These are phyloP conservation scores for Clathrospora elynae DNA, from an alignment of 2,329 filamentous ascomycete species.

Conservation along the genomic window DNA sequence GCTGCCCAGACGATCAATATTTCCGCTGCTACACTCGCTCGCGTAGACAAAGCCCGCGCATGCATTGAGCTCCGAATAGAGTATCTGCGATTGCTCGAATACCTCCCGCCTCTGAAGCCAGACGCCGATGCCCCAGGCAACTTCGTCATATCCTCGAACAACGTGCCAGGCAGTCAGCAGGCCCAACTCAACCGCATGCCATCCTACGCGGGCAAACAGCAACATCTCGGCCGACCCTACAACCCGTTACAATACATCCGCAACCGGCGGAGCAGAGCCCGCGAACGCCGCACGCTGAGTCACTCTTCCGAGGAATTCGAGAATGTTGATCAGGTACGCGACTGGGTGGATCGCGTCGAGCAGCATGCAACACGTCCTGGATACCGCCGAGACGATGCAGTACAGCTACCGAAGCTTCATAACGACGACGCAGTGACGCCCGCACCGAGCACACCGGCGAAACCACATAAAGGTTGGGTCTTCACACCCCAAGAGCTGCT, in stretches of 20 bases:
- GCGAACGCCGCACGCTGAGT: conserved; percentile 76
- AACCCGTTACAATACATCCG: conserved; percentile 93
- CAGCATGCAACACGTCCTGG: conserved; percentile 48
- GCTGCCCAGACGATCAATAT: conserved; percentile 62
- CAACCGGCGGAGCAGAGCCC: conserved; percentile 81
- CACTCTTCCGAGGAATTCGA: conserved; percentile 77
- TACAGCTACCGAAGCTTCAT: conserved; percentile 42
- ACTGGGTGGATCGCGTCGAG: conserved; percentile 76
- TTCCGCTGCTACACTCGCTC: conserved; percentile 77
- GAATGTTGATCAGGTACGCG: conserved; percentile 70
- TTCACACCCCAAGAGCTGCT: conserved; percentile 83
- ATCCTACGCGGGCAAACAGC: conserved; percentile 45
- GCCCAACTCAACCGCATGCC: conserved; percentile 48
- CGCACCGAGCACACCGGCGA: conserved; percentile 62
- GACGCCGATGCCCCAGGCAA: conserved; percentile 51
- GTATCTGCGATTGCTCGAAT: conserved; percentile 78
- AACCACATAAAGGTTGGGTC: conserved; percentile 83
- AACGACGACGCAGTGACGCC: conserved; percentile 31
- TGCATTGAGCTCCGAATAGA: conserved; percentile 86
- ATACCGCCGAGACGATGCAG: conserved; percentile 47
- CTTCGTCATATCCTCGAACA: conserved; percentile 46
- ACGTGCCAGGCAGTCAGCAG: conserved; percentile 49
- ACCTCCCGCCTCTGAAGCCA: conserved; percentile 73
- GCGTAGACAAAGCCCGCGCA: conserved; percentile 82
- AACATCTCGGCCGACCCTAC: conserved; percentile 71